A percentile compares a stretch with the other conserved stretches of the same genome.
Conservation (phyloP, 768 basidiomycete species). For the Tremella mesenterica region DNA sequence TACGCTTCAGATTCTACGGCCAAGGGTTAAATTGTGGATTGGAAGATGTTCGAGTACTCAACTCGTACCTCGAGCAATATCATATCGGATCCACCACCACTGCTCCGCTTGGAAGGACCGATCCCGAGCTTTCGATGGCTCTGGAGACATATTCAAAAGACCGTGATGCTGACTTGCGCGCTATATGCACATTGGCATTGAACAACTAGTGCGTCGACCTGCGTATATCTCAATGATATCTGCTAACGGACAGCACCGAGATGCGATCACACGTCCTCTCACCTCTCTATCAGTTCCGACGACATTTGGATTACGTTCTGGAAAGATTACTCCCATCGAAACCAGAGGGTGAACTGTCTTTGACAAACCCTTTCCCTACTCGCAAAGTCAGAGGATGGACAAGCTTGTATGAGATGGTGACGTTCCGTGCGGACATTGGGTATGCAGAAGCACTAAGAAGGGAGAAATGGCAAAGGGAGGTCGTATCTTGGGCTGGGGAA, state of each 20-base stretch:
- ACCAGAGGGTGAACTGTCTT: constrained; percentile 2
- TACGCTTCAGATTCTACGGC: constrained; percentile 45
- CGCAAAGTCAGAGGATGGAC: constrained; percentile 67
- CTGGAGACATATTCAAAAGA: constrained; percentile 69
- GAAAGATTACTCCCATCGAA: constrained; percentile 34
- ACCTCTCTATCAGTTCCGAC: constrained; percentile 65
- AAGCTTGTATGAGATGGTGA: constrained; percentile 93
- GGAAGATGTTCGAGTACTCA: constrained; percentile 88
- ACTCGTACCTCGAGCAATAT: constrained; percentile 62
- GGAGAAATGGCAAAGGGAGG: constrained; percentile 59
- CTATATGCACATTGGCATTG: constrained; percentile 88
- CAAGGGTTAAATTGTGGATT: constrained; percentile 97
- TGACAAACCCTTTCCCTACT: constrained; percentile 53
- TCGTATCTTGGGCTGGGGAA: constrained; percentile 47
- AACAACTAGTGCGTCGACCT: constrained; percentile 75
- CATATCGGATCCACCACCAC: constrained; percentile 52
- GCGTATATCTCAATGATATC: neutral
- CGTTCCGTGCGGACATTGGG: constrained; percentile 89
- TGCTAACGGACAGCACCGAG: constrained; percentile 57
- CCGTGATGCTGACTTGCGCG: constrained; percentile 77
- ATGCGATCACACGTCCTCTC: constrained; percentile 91
- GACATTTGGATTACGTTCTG: constrained; percentile 63
- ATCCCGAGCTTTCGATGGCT: constrained; percentile 51
- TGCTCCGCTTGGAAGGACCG: constrained; percentile 35
- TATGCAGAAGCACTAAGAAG: constrained; percentile 71